Conservation (phyloP, 2,329 filamentous ascomycete genomes). For the Fusarium mexicanum region DNA sequence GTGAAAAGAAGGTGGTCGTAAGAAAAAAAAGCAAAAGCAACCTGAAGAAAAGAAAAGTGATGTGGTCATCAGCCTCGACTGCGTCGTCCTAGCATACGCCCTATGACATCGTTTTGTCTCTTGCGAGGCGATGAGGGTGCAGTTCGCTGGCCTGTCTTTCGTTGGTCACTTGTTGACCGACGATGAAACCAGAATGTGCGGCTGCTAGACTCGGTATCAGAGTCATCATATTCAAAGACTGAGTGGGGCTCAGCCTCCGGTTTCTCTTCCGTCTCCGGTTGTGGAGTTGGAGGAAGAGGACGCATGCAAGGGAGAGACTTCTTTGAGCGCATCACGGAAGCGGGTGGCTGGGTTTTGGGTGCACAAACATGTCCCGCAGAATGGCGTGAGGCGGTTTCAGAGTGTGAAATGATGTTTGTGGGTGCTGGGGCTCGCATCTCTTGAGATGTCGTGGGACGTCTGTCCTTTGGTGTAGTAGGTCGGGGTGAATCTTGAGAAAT, state of each 20-base stretch:
- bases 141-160: slow-evolving; percentile 35
- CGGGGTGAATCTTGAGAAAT: slow-evolving; percentile 27
- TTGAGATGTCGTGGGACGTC: slow-evolving; percentile 23
- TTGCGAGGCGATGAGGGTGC: slow-evolving; percentile 43
- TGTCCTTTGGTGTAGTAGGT: slow-evolving; percentile 29
- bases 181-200: slow-evolving; percentile 57
- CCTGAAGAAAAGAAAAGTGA: not conserved
- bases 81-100: slow-evolving; percentile 50
- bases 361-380: slow-evolving; percentile 38
- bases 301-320: slow-evolving; percentile 44
- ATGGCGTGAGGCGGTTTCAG: slow-evolving; percentile 38
- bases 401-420: slow-evolving; percentile 15
- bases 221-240: slow-evolving; percentile 61
- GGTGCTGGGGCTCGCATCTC: slow-evolving; percentile 16
- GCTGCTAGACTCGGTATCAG: slow-evolving; percentile 50
- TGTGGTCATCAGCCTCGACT: slow-evolving; percentile 35
- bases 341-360: slow-evolving; percentile 20
- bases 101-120: slow-evolving; percentile 49
- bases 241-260: slow-evolving; percentile 47
- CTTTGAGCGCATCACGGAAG: slow-evolving; percentile 37
- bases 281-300: slow-evolving; percentile 37
- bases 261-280: slow-evolving; percentile 27
- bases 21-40: not conserved
- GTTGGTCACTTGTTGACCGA: slow-evolving; percentile 48
- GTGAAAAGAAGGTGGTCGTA: slow-evolving; percentile 6